These are phyloP conservation scores for Alternaria sp. DNA, from an alignment of 2,329 filamentous ascomycete species.

Conservation along the genomic window DNA sequence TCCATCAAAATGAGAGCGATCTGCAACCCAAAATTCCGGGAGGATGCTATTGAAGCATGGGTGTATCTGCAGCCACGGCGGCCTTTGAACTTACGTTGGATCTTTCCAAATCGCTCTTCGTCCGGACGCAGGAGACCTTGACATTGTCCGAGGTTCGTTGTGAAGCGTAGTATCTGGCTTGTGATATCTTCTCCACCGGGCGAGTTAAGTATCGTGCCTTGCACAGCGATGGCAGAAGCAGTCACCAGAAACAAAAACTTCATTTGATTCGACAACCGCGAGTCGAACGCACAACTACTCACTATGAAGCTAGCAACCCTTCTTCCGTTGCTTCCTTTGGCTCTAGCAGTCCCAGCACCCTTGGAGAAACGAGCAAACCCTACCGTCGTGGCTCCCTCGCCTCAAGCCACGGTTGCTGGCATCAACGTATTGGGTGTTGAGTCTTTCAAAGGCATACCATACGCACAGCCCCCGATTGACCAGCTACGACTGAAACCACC, in stretches of 20 bases:
- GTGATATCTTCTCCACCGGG: slow-evolving; percentile 15
- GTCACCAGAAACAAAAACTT: neutral
- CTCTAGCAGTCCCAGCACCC: slow-evolving; percentile 41
- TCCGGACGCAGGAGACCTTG: slow-evolving; percentile 15
- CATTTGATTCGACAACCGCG: neutral
- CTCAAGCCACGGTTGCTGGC: slow-evolving; percentile 62
- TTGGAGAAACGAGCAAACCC: slow-evolving; percentile 57
- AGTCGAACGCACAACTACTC: neutral
- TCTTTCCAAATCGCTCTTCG: slow-evolving; percentile 15
- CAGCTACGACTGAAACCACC: slow-evolving; percentile 73
- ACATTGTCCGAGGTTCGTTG: slow-evolving; percentile 22
- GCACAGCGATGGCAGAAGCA: slow-evolving; percentile 2
- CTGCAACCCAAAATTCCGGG: slow-evolving; percentile 4
- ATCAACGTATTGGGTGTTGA: slow-evolving; percentile 60
- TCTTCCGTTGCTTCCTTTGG: slow-evolving; percentile 36
- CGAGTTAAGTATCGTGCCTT: slow-evolving; percentile 9
- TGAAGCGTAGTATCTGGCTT: slow-evolving; percentile 17
- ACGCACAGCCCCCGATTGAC: slow-evolving; percentile 72
- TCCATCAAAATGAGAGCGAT: slow-evolving; percentile 10
- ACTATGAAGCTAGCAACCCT: slow-evolving; percentile 38
- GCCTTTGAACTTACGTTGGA: neutral
- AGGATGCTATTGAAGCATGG: slow-evolving; percentile 12
- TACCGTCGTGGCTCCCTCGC: slow-evolving; percentile 60
- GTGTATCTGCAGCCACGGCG: slow-evolving; percentile 28
- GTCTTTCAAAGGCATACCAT: slow-evolving; percentile 76